These are phyloP conservation scores for Tetrapisispora phaffii DNA, from an alignment of 805 yeast species.

Conservation along the genomic window DNA sequence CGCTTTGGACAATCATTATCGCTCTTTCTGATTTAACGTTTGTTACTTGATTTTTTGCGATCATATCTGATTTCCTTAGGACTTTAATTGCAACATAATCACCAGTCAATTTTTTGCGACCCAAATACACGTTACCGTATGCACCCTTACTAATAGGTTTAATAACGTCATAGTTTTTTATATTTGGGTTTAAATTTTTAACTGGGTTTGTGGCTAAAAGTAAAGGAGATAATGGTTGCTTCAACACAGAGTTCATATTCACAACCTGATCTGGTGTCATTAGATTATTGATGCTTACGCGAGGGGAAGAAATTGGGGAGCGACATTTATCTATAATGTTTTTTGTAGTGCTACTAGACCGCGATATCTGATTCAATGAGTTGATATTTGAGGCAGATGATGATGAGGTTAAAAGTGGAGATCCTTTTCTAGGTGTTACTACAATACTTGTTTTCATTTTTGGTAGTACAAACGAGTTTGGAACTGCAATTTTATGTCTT, in stretches of 20 bases:
- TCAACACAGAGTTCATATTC: conserved; percentile 22
- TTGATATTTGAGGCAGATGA: conserved; percentile 1
- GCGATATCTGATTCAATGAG: background rate
- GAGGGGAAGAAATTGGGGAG: conserved; percentile 52
- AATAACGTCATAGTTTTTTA: conserved; percentile 78
- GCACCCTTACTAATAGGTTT: conserved; percentile 97
- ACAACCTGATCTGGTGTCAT: conserved; percentile 28
- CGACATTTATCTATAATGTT: conserved; percentile 14
- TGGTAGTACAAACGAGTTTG: conserved; percentile 6
- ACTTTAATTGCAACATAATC: conserved; percentile 94
- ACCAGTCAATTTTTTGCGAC: conserved; percentile 75
- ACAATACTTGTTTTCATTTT: conserved; percentile 25
- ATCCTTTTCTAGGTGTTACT: conserved; percentile 44
- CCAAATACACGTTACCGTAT: conserved; percentile 87
- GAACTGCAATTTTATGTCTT: background rate
- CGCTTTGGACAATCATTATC: conserved; percentile 94
- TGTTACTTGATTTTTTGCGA: conserved; percentile 90
- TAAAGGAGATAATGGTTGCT: conserved; percentile 73
- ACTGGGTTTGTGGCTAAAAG: conserved; percentile 54
- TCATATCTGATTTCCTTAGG: conserved; percentile 86
- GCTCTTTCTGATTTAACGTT: conserved; percentile 94
- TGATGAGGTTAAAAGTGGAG: conserved; percentile 35
- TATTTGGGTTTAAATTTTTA: conserved; percentile 54
- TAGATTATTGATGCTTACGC: conserved; percentile 35
- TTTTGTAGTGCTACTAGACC: conserved; percentile 12